Base-by-base conservation (phyloP, 768 basidiomycete genomes). In the Tylopilus subfusipes region DNA sequence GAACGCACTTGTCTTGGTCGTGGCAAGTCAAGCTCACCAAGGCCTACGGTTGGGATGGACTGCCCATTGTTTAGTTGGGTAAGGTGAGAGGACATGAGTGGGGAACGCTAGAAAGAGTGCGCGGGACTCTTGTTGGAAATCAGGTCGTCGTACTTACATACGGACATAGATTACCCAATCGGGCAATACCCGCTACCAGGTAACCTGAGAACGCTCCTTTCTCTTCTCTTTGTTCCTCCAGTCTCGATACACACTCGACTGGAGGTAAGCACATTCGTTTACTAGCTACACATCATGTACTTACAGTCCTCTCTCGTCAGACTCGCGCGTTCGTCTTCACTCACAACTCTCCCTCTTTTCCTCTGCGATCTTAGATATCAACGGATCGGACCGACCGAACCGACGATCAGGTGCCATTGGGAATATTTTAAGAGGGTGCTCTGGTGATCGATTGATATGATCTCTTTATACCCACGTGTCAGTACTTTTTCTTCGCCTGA, bases 31-130 rank as follows among this genome's bases (percentile, higher is more conserved):
- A 56, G 59, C 71, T 65, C 59, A 78, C 87, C 86, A 30, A 86
- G 76, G 18, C 82, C 83, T 42, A 85, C 65, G 19, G 75, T 72
- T 45, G 83, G 83, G 56, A 85, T 83, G 42, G 76, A 74, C 25
- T 65, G 57, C 42, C 80, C 82, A 60, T 78, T 82, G 75, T 85
- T 87, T 50, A 90, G 78, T 63, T 80, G 80, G 67, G 86, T 73
- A 16, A 62, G 75, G 24, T 77, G 81, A 29, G 71, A 69, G 30
- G 72, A 53, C 74, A 76, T 76, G 55, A 19, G 39, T 48, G 43
- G 19, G n/a, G 22, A 27, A 14, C 9, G 29, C 10, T 30, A 29
- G 22, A 50, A 50, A 54, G 53, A 39, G 44, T 38, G 46, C 21
- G 43, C 31, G 50, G 39, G 39, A 42, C 31, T 36, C n/a, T n/a